Evolutionary conservation across 495 filamentous ascomycete genomes (phyloP).

Genomic region (Pyronema omphalodes): DNA sequence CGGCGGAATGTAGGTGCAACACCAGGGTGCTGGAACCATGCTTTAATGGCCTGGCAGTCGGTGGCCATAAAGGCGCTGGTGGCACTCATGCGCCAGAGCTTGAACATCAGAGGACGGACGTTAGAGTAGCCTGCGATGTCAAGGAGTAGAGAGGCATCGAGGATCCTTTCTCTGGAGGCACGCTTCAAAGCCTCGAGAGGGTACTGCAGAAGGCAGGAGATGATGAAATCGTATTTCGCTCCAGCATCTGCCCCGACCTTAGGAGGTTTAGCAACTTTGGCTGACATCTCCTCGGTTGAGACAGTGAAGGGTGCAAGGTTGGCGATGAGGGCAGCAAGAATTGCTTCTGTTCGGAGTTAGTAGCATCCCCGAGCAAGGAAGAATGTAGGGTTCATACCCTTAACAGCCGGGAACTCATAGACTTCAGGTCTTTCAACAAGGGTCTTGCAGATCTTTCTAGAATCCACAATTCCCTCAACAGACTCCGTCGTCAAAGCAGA

Average conservation of each 20-base stretch:
- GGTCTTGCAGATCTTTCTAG: background rate
- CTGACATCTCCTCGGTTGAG: background rate
- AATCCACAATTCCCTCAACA: background rate
- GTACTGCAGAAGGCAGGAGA: slow-evolving; percentile 13
- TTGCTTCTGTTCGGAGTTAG: slow-evolving; percentile 6
- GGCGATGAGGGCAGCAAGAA: slow-evolving; percentile 14
- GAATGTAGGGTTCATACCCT: slow-evolving; percentile 8
- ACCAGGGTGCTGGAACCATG: background rate
- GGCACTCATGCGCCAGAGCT: slow-evolving; percentile 17
- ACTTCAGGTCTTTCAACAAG: slow-evolving; percentile 1
- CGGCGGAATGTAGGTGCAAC: background rate
- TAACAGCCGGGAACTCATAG: slow-evolving; percentile 13
- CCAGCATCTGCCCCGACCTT: background rate
- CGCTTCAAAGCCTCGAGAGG: slow-evolving; percentile 16
- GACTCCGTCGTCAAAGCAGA: background rate
- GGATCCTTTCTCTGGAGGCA: slow-evolving; percentile 12
- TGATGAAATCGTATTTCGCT: slow-evolving; percentile 8
- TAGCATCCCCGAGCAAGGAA: background rate
- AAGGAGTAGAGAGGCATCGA: slow-evolving; percentile 15
- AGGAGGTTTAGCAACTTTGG: background rate
- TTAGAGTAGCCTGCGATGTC: background rate
- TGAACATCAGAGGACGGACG: slow-evolving; percentile 6
- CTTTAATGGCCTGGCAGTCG: background rate
- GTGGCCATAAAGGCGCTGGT: slow-evolving; percentile 14
- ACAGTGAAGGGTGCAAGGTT: slow-evolving; percentile 4